Evolutionary conservation across 139 green algal species (phyloP), one percentile per base, ranked within the genome.

Genomic region (Volvox reticuliferus): DNA sequence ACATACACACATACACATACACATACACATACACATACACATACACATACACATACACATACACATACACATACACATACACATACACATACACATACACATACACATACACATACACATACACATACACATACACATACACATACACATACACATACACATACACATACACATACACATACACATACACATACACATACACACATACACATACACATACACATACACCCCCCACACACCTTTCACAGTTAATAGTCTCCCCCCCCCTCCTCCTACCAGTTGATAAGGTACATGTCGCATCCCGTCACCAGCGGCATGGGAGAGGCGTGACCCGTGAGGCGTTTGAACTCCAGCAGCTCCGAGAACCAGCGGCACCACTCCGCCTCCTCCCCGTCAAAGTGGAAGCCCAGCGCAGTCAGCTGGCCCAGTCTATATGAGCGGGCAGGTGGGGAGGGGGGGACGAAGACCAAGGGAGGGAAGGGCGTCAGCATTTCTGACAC

Each of bases 281-380:
- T 97, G 61, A 95, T 93, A 5, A 98, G 93, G 91, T 93, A 95
- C 35, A 94, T 88, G 86, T 94, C 91, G 2, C 44, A 76, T 24
- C 93, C 93, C 9, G 85, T 89, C 14, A 88, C 80, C 63, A 96
- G 82, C 2, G 93, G 92, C 37, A 88, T 90, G 19, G 93, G 93
- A 67, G 88, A 94, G 88, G 93, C 94, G 82, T 96, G 94, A 13
- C 94, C 95, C 26, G 95, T 73, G 9, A n/a, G 22, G 82, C 78
- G 32, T 68, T 91, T 88, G 88, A 96, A 96, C 12, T 63, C 55
- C 3, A 67, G 35, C 68, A 97, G 92, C 82, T 96, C 84, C 12
- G 91, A 67, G 78, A 94, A 96, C 96, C 96, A 98, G 0, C 96
- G 92, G 62, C 91, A 63, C 94, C 95, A 98, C 88, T 98, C 96